phyloP scores from a whole-genome alignment of 768 basidiomycete species.

The Xerocomellus dryophilus region DNA sequence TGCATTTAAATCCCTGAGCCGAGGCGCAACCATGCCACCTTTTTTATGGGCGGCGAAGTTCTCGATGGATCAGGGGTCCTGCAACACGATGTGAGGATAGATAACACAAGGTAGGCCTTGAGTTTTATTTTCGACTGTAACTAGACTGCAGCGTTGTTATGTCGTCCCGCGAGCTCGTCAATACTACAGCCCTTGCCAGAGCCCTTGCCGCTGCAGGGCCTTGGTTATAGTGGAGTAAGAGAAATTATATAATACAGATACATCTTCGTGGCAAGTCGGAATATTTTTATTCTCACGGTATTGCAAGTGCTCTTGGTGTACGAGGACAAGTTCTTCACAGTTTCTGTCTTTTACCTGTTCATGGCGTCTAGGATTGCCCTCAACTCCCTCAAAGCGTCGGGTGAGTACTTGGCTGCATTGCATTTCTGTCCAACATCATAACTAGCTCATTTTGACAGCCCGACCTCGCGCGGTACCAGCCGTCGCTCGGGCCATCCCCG shows the following conservation, averaged over 20 bases:
- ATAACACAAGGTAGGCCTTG: too few relatives aligned
- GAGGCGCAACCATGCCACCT: not conserved
- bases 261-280: constrained; percentile 30
- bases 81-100: too few relatives aligned
- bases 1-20: not conserved
- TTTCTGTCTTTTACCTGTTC: constrained; percentile 9
- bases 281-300: constrained; percentile 32
- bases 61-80: too few relatives aligned
- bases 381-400: constrained; percentile 58
- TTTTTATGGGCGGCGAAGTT: too few relatives aligned
- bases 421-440: not conserved
- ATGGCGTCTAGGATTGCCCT: constrained; percentile 76
- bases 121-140: too few relatives aligned
- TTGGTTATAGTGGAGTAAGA: too few relatives aligned
- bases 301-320: constrained; percentile 4
- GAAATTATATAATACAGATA: constrained; percentile 16
- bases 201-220: too few relatives aligned
- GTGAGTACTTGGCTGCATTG: constrained; percentile 32
- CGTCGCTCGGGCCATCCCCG: constrained; percentile 43
- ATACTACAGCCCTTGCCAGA: too few relatives aligned
- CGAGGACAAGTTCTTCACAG: constrained; percentile 3
- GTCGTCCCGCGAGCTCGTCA: too few relatives aligned
- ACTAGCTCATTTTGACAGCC: constrained; percentile 34
- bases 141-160: too few relatives aligned
- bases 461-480: constrained; percentile 53